A percentile compares a stretch with the other conserved stretches of the same genome.
Conservation (phyloP, 2,329 filamentous ascomycete species). For the Cladosporium colombiae region DNA sequence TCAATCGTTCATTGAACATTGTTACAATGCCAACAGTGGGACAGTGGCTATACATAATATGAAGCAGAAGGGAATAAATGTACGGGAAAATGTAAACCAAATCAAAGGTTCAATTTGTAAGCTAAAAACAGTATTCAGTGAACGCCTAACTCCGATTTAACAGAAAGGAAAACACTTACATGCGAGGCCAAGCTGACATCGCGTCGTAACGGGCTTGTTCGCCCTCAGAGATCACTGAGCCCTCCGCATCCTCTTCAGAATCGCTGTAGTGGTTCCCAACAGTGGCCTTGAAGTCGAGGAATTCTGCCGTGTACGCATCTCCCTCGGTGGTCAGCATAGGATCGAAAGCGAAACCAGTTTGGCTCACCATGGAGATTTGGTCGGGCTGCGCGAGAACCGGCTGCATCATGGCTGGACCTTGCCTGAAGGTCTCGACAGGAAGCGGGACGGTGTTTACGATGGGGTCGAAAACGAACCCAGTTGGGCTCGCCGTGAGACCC, state of each 20-base stretch:
- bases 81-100: background rate
- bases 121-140: background rate
- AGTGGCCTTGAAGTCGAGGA: too few species aligned
- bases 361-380: background rate
- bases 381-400: too few species aligned
- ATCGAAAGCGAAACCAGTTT: background rate
- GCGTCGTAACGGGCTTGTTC: background rate
- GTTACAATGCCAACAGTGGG: too few species aligned
- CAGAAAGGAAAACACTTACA: background rate
- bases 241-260: background rate
- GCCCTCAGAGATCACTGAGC: background rate
- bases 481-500: background rate
- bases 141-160: background rate
- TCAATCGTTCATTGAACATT: too few species aligned
- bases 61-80: background rate
- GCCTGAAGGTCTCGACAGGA: background rate
- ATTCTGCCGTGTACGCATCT: background rate
- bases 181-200: background rate
- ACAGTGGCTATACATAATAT: background rate
- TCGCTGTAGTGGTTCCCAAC: background rate
- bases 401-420: background rate
- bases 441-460: background rate
- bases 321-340: too few species aligned
- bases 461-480: background rate
- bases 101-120: background rate